Base-by-base conservation (phyloP, 108 stramenopile genomes). In the Cyclotella atomus region DNA sequence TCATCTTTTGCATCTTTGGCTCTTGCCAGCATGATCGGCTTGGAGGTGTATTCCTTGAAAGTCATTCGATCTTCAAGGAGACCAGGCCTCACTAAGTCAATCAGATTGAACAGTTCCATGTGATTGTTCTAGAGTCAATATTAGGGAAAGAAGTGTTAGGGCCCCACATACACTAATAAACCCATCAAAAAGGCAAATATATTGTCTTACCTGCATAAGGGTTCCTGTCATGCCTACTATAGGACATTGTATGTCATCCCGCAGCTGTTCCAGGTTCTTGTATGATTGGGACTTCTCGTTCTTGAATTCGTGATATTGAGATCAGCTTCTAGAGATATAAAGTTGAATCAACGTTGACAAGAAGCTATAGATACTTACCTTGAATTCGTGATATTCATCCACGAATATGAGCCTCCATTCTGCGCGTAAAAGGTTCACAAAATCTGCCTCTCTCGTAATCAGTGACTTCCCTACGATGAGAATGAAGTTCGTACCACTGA, bases 231-330 rank as follows among this genome's bases (percentile, higher is more conserved):
- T 68, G 24, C 83, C 83, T 27, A 84, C 74, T 16, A 84, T 46
- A 20, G 83, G 83, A 25, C 79, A 80, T 6, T 36, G 19, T 7
- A 68, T 57, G n/a, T 71, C 69, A 29, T 79, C 59, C 27, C 78
- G 72, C 6, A 85, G 44, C 20, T 70, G 53, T 56, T 41, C 45
- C 33, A 85, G 43, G 23, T 77, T 43, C 73, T 62, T 50, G 32
- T 60, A 59, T 3, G 65, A 60, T 35, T 71, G 68, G 29, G 82
- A 50, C 59, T 75, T 52, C 34, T 50, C 47, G 43, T 82, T 77
- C 61, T 92, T 96, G 62, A 75, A 94, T 24, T 86, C 87, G 56
- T 96, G 95, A 59, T 82, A 92, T 61, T 96, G n/a, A n/a, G n/a
- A n/a, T n/a, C n/a, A n/a, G n/a, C n/a, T n/a, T n/a, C n/a, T n/a